Evolutionary conservation across 2,329 filamentous ascomycete species (phyloP).

Genomic region (Arthrobotrys sinensis): DNA sequence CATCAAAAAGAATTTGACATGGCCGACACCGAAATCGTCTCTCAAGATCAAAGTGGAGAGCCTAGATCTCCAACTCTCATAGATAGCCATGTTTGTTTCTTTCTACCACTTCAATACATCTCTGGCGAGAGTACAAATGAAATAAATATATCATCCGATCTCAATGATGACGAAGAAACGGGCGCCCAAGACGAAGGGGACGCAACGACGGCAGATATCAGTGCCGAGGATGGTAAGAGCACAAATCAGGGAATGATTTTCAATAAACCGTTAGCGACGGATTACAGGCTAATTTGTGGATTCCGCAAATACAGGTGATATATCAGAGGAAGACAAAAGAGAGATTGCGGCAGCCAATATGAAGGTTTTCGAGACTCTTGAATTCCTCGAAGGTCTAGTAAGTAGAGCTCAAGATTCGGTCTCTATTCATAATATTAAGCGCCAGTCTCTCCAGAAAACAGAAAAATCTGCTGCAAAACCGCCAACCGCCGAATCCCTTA

Average conservation of each 20-base stretch:
- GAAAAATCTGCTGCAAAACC: background rate
- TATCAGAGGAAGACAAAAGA: conserved; percentile 1
- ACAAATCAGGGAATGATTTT: too few relatives aligned
- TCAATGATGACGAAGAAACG: background rate
- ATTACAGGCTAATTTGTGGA: too few relatives aligned
- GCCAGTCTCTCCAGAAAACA: background rate
- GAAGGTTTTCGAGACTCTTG: background rate
- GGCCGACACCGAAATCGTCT: background rate
- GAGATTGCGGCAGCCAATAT: background rate
- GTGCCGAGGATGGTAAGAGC: too few relatives aligned
- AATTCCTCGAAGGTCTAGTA: background rate
- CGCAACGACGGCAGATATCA: background rate
- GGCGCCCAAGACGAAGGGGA: background rate
- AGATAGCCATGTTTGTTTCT: conserved; percentile 4
- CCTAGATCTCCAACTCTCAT: background rate
- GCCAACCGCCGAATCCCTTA: background rate
- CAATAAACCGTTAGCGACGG: too few relatives aligned
- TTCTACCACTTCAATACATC: conserved; percentile 5
- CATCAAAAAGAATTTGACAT: background rate
- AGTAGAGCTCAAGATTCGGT: background rate
- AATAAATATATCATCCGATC: background rate
- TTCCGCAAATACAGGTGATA: background rate
- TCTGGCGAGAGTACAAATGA: background rate
- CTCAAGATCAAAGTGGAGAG: background rate
- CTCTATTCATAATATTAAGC: background rate